Conservation (phyloP, 495 filamentous ascomycete genomes). For the Lasiosphaeriaceae sp. region DNA sequence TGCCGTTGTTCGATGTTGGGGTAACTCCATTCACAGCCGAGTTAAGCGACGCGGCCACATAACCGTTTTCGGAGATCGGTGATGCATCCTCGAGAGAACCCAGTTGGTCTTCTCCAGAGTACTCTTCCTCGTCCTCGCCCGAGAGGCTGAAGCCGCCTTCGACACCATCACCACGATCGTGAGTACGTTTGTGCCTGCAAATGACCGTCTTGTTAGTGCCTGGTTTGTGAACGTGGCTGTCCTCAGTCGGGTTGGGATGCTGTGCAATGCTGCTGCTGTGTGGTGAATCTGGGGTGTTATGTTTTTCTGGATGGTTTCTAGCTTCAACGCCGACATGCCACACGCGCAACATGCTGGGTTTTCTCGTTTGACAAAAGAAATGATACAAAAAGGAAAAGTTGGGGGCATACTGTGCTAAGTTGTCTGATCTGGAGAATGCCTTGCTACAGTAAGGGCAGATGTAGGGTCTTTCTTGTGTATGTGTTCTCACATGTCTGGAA, state of each 20-base stretch:
- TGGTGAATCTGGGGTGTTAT: constrained; percentile 13
- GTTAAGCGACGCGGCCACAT: constrained; percentile 43
- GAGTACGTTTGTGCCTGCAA: constrained; percentile 86
- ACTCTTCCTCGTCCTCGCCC: constrained; percentile 77
- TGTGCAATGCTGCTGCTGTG: constrained; percentile 31
- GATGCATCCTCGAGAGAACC: constrained; percentile 73
- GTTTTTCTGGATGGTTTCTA: constrained; percentile 22
- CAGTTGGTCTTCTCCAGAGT: constrained; percentile 63
- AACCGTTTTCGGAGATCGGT: constrained; percentile 57
- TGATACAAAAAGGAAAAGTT: constrained; percentile 27
- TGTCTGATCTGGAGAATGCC: constrained; percentile 96
- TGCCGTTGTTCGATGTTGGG: constrained; percentile 20
- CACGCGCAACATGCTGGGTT: constrained; percentile 31
- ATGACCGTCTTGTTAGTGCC: constrained; percentile 30
- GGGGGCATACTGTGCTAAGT: constrained; percentile 86
- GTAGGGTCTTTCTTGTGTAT: constrained; percentile 98
- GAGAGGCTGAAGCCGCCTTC: constrained; percentile 62
- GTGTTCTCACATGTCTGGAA: constrained; percentile 95
- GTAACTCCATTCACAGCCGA: constrained; percentile 33
- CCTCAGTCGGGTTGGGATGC: constrained; percentile 22
- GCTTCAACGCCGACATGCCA: constrained; percentile 24
- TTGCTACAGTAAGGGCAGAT: constrained; percentile 96
- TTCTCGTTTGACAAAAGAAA: constrained; percentile 28
- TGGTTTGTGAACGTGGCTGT: constrained; percentile 11
- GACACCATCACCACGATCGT: constrained; percentile 70